phyloP scores from a whole-genome alignment of 495 filamentous ascomycete species.

The Terfezia boudieri region DNA sequence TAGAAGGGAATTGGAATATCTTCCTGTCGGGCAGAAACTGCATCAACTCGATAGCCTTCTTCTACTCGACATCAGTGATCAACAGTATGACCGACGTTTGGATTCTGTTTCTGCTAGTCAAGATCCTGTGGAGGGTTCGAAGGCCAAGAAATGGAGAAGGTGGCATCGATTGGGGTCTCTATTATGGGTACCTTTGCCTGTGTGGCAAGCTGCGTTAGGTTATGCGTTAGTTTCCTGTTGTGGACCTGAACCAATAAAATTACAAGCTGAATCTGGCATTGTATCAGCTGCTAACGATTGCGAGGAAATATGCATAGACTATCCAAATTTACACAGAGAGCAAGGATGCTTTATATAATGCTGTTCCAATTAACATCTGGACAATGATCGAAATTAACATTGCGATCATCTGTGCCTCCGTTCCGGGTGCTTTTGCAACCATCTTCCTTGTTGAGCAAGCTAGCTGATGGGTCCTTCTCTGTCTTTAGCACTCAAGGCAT shows the following conservation, averaged over 20 bases:
- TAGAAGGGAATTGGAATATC: conserved; percentile 28
- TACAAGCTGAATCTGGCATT: too few species aligned
- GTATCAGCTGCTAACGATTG: neutral
- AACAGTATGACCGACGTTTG: conserved; percentile 32
- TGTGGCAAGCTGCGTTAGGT: conserved; percentile 13
- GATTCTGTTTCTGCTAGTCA: conserved; percentile 29
- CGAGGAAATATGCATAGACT: conserved; percentile 24
- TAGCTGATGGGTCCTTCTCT: neutral
- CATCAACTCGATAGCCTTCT: conserved; percentile 28
- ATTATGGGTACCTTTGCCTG: conserved; percentile 26
- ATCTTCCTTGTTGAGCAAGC: neutral
- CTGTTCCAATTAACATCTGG: conserved; percentile 19
- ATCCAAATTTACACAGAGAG: conserved; percentile 9
- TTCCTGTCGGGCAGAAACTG: conserved; percentile 18
- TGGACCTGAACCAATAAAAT: neutral
- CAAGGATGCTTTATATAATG: too few species aligned
- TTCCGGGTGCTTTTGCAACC: conserved; percentile 15
- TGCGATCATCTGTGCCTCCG: conserved; percentile 19
- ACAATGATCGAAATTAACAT: conserved; percentile 24
- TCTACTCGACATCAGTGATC: conserved; percentile 26
- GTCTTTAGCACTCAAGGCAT: neutral
- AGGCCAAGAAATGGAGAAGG: conserved; percentile 25
- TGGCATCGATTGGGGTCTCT: conserved; percentile 28
- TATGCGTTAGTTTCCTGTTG: neutral
- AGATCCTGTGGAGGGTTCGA: conserved; percentile 23